Conservation (phyloP, 306 rosid genomes). For the Acacia confusa region DNA sequence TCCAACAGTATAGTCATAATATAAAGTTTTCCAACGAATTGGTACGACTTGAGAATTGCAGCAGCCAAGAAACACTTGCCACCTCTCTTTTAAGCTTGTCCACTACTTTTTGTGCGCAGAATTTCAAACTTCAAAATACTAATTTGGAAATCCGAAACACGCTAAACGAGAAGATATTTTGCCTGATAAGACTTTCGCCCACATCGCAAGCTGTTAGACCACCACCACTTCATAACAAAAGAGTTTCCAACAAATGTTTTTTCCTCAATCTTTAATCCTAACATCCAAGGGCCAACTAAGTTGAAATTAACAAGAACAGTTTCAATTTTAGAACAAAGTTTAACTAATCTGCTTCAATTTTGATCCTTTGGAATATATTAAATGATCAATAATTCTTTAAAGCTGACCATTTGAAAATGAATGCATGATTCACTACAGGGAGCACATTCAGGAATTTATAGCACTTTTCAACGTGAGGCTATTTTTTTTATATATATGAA, state of each 20-base stretch:
- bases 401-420: background rate
- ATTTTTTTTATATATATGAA: too few species aligned
- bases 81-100: conserved; percentile 16
- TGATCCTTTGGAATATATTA: background rate
- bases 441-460: background rate
- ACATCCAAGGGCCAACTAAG: conserved; percentile 8
- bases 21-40: background rate
- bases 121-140: background rate
- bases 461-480: background rate
- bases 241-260: background rate
- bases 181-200: conserved; percentile 14
- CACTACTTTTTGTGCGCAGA: background rate
- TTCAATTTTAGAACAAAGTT: background rate
- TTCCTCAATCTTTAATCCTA: background rate
- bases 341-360: background rate
- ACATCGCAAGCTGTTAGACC: background rate
- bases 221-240: conserved; percentile 12
- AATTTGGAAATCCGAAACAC: conserved; percentile 20
- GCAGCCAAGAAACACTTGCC: conserved; percentile 23
- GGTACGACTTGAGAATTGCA: conserved; percentile 10
- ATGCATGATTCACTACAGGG: background rate
- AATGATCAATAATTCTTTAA: background rate
- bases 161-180: background rate
- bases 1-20: background rate
- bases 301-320: background rate